Percentiles rank a stretch among this genome's conserved stretches.
phyloP scores from a whole-genome alignment of 257 asterid species.

The Nicotiana paniculata region DNA sequence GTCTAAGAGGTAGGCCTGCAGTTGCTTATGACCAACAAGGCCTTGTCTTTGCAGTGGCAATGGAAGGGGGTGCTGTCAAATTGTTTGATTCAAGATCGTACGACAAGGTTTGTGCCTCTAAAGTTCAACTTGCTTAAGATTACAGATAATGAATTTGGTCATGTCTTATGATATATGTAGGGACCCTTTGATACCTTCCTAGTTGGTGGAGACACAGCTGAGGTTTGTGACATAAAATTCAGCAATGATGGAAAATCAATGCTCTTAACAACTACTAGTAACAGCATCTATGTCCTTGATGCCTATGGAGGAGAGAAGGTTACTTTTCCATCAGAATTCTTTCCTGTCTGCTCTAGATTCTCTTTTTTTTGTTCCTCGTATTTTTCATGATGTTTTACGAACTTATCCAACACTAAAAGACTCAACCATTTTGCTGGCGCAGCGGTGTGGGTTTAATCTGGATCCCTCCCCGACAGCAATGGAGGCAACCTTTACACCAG shows the following conservation, averaged over 20 bases:
- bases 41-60: constrained; percentile 92
- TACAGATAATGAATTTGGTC: not conserved
- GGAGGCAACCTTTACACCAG: constrained; percentile 94
- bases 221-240: constrained; percentile 95
- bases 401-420: not conserved
- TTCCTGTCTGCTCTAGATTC: constrained; percentile 1
- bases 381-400: not conserved
- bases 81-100: constrained; percentile 86
- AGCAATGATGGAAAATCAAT: constrained; percentile 94
- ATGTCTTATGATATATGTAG: constrained; percentile 31
- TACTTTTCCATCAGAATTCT: constrained; percentile 11
- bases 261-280: constrained; percentile 86
- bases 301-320: constrained; percentile 98
- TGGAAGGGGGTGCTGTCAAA: constrained; percentile 97
- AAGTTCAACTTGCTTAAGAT: constrained; percentile 2
- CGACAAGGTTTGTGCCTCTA: constrained; percentile 60
- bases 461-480: constrained; percentile 62
- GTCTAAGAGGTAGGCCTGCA: constrained; percentile 86
- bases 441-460: constrained; percentile 81
- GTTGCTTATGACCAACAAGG: constrained; percentile 99
- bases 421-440: constrained; percentile 10
- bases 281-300: constrained; percentile 78
- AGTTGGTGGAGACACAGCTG: constrained; percentile 96
- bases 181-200: constrained; percentile 97
- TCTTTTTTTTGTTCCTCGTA: not conserved